Conservation (phyloP, 1,139 yeast species). For the Blastobotrys aristatus region DNA sequence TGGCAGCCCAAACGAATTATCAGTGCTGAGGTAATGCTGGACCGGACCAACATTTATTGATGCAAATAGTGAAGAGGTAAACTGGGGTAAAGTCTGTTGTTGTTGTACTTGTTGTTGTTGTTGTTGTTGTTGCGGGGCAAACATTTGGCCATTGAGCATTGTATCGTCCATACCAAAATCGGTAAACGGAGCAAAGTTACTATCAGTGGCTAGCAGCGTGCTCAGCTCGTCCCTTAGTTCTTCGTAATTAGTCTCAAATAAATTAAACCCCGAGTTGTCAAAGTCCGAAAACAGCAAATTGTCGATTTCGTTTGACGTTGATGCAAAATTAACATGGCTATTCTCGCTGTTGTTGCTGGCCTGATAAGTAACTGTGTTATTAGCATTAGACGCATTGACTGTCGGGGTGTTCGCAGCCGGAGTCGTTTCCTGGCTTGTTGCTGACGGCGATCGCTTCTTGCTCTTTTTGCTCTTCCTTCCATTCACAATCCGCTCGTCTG, state of each 20-base stretch:
- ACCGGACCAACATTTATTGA: conserved; percentile 20
- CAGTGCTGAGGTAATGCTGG: conserved; percentile 43
- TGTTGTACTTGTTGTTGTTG: conserved; percentile 21
- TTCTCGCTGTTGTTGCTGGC: background rate
- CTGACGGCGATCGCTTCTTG: background rate
- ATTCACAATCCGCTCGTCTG: background rate
- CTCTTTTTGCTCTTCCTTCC: background rate
- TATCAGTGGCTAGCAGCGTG: conserved; percentile 11
- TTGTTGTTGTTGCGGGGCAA: conserved; percentile 9
- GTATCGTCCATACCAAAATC: background rate
- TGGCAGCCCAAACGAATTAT: conserved; percentile 34
- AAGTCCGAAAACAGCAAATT: conserved; percentile 6
- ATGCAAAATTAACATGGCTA: background rate
- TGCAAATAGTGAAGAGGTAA: conserved; percentile 26
- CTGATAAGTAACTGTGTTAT: background rate
- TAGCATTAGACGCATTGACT: background rate
- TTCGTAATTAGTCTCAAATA: conserved; percentile 11
- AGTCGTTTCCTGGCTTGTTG: background rate
- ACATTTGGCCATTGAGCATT: background rate
- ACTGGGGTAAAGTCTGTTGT: background rate
- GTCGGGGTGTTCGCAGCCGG: background rate
- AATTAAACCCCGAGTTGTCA: background rate
- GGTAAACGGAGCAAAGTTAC: conserved; percentile 4
- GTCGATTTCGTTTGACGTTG: too few species aligned
- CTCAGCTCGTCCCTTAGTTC: conserved; percentile 13